Base-by-base conservation (phyloP, 176 grass and related monocot species). In the Juncus effusus region DNA sequence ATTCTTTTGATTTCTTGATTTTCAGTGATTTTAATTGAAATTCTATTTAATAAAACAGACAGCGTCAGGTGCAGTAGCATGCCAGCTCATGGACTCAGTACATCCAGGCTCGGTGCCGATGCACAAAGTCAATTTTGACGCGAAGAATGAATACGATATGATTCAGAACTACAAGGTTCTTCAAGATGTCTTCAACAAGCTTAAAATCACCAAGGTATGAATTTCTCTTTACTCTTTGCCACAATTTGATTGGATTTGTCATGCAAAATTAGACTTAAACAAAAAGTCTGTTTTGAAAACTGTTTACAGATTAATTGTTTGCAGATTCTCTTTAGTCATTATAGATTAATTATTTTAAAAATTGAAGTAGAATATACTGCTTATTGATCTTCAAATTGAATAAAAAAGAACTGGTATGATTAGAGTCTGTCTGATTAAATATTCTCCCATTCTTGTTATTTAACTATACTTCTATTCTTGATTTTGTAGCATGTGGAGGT, bases 111-210 rank as follows among this genome's bases (percentile, higher is more conserved):
- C 82, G 60, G 95, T 92, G 54, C 86, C 89, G 14, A 99, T 99
- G 89, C 95, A 99, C 76, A 99, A 99, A 82, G 89, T 99, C 4
- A 99, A 99, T 12, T 99, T 87, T 68, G 95, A 99, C 7, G 95
- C 95, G 10, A 99, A 99, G 81, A 99, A 39, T 5, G 89, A 99
- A 63, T 99, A 99, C 16, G 95, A 99, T 1, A 99, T 99, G 95
- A 99, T 99, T 36, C 94, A 99, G 76, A 99, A 99, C 59, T 99
- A 99, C 54, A 99, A 99, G 83, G 95, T 99, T 0, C 86, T 99
- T 42, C 95, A 99, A 86, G 95, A 99, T 10, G 89, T 99, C 1
- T 99, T 99, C 76, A 99, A 90, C 65, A 99, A 90, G 54, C 81
- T 93, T 2, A 99, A 99, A 82, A 84, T 99, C 62, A 99, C 78